Base-by-base conservation (phyloP, 2,329 filamentous ascomycete genomes). In the Aspergillus eucalypticola region DNA sequence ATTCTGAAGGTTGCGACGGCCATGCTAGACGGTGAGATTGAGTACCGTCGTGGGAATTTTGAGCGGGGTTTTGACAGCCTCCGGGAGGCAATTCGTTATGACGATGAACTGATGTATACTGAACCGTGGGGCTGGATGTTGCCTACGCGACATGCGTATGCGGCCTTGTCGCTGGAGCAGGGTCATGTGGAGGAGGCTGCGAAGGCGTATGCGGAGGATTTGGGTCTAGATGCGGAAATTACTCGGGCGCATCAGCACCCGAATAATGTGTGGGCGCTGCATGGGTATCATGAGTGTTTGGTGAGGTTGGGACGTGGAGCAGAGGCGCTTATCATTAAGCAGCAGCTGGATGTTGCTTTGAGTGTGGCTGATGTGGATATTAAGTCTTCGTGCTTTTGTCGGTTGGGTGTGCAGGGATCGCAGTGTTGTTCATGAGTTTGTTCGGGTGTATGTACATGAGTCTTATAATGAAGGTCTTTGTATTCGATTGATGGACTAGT, bases 111-210 rank as follows among this genome's bases (percentile, higher is more conserved):
- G 19, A 85, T 85, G 0, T 91, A 89, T 62, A 86, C 88, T 29
- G 89, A 92, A 70, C 89, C 89, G 0, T 90, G 88, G 88, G 86
- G 86, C 0, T 91, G 89, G 89, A 91, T 91, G 88, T 86, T 89
- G 68, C 89, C 89, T 0, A 84, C 85, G 0, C 79, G 88, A 1
- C 89, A 91, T 72, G 88, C 89, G 0, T 88, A 87, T 56, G 88
- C 86, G 1, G 89, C 88, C 0, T 76, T 92, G 1, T 73, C 90
- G 15, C 76, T 90, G 15, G 89, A 91, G 67, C 88, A 89, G 67
- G 85, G 83, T 0, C 76, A 75, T 5, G 74, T 83, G 1, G 78
- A 82, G 10, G 78, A 88, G 54, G 87, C 87, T 0, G 73, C 80
- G 2, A 76, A 69, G 0, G 81, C 85, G 0, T 90, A 89, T 66